phyloP scores from a whole-genome alignment of 768 basidiomycete genomes.

The Phallus indusiatus region DNA sequence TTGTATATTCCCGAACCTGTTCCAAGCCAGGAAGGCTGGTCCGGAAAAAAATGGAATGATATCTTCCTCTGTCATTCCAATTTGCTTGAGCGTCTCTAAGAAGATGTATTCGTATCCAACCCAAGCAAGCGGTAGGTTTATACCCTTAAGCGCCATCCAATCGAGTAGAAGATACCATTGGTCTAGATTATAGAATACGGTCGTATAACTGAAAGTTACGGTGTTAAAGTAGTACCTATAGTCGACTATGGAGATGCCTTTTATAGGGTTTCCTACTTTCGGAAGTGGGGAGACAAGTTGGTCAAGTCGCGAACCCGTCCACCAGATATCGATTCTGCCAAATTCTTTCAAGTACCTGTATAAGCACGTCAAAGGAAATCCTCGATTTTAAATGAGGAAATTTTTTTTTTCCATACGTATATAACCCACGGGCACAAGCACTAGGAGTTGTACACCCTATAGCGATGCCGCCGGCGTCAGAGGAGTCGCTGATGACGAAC shows the following conservation, averaged over 20 bases:
- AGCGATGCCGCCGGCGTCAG: slow-evolving; percentile 16
- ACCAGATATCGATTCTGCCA: slow-evolving; percentile 33
- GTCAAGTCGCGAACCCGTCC: slow-evolving; percentile 32
- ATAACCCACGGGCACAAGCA: slow-evolving; percentile 30
- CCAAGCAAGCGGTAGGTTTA: slow-evolving; percentile 35
- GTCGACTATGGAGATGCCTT: slow-evolving; percentile 25
- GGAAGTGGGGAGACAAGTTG: slow-evolving; percentile 24
- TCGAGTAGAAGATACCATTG: slow-evolving; percentile 32
- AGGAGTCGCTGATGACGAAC: slow-evolving; percentile 24
- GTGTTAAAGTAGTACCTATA: slow-evolving; percentile 35
- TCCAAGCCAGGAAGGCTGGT: slow-evolving; percentile 33
- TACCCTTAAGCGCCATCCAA: slow-evolving; percentile 32
- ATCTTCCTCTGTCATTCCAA: slow-evolving; percentile 26
- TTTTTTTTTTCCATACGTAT: slow-evolving; percentile 27
- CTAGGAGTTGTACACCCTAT: slow-evolving; percentile 27
- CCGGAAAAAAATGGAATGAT: slow-evolving; percentile 28
- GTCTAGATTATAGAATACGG: slow-evolving; percentile 30
- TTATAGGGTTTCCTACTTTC: slow-evolving; percentile 21
- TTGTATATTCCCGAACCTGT: slow-evolving; percentile 35
- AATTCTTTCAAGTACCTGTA: slow-evolving; percentile 27
- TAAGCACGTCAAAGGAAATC: not conserved
- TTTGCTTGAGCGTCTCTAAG: slow-evolving; percentile 27
- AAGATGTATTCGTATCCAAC: slow-evolving; percentile 31
- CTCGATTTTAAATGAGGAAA: not conserved
- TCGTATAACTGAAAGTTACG: slow-evolving; percentile 33